Percentiles rank a stretch among this genome's conserved stretches.
phyloP scores from a whole-genome alignment of 305 asterid species.

The Solanum chacoense region DNA sequence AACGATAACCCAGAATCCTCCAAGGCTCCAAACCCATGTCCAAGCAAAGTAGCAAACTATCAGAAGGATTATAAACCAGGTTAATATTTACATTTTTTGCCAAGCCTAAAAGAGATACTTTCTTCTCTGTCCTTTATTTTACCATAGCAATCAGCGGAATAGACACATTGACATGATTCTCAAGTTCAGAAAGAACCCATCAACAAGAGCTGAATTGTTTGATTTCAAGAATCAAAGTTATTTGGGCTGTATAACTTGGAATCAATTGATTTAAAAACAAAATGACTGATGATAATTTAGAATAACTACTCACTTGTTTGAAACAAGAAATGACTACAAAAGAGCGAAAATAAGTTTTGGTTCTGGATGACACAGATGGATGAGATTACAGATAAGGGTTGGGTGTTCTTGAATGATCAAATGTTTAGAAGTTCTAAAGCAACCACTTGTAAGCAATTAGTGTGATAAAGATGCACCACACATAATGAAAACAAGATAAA shows the following conservation, averaged over 20 bases:
- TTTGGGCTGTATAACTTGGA: background rate
- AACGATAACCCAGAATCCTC: background rate
- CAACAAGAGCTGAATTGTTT: background rate
- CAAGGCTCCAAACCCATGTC: background rate
- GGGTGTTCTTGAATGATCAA: background rate
- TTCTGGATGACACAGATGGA: background rate
- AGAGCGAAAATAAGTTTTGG: background rate
- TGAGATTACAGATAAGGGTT: background rate
- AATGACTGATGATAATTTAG: background rate
- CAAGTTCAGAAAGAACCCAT: background rate
- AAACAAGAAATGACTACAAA: background rate
- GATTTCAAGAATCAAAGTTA: background rate
- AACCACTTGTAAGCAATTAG: background rate
- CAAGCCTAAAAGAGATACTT: background rate
- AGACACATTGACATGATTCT: background rate
- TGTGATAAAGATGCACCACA: background rate
- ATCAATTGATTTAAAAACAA: background rate
- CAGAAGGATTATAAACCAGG: background rate
- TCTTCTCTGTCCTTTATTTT: background rate
- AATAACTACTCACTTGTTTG: background rate
- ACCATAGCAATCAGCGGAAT: background rate
- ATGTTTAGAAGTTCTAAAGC: background rate
- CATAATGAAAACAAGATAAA: background rate
- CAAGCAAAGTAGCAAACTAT: background rate
- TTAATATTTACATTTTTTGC: background rate